Base-by-base conservation (phyloP, 345 rosid species). In the Clarkia xantiana region DNA sequence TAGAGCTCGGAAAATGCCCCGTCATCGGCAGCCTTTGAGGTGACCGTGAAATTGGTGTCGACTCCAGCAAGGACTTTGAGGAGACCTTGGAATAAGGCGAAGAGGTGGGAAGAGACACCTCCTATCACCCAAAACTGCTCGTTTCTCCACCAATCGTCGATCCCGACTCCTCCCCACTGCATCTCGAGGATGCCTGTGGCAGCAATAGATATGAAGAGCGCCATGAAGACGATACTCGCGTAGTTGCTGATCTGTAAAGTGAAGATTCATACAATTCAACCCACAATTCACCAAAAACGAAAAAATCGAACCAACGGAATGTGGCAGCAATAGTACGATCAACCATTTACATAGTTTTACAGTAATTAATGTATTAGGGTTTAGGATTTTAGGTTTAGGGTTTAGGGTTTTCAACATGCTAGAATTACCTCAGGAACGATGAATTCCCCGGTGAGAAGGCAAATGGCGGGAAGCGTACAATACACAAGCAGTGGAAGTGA, bases 51-150 rank as follows among this genome's bases (percentile, higher is more conserved):
- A 68, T 79, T 82, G 22, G 97, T 88, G 75, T 48, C 76, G 13
- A 88, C 87, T 62, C 97, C 97, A 53, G 86, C 97, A 50, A 88
- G 67, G 51, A 88, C 97, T 78, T 88, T 88, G 49, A 88, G 78
- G 11, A 88, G 65, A 80, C 97, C 97, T 53, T 88, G 97, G 61
- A 88, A 49, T 55, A 88, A 94, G 40, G 97, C 95, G 49, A 88
- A 88, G 2, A 88, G 78, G 73, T 88, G 97, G 0, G 97, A 70
- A n/a, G 97, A 88, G 13, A 56, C 94, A 0, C 97, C 97, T 59
- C 97, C 97, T 5, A 88, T 88, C 22, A 88, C 97, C 97, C 97
- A 88, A 67, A 88, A 88, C 63, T 88, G 97, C 65, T 88, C 97
- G 10, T 88, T 88, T 75, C 97, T 80, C 97, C 97, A 88, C 94